These are phyloP conservation scores for Tricholoma hemisulphureum DNA, from an alignment of 768 basidiomycete genomes.

Conservation along the genomic window DNA sequence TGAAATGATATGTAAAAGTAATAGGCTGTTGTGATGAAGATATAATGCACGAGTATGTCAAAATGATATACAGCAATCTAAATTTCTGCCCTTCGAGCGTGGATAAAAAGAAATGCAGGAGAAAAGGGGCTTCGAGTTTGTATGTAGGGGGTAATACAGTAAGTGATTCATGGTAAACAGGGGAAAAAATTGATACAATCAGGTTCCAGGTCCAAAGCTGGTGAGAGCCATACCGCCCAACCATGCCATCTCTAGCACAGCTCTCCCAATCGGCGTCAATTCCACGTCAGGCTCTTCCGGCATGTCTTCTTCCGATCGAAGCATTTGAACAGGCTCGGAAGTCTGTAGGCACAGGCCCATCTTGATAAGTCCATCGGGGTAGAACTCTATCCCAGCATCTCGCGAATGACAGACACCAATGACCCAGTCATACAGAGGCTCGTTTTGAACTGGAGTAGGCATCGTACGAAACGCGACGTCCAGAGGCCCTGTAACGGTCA, in stretches of 20 bases:
- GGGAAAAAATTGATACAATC: slow-evolving; percentile 1
- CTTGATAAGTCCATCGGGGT: slow-evolving; percentile 74
- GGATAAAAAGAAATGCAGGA: background rate
- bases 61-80: slow-evolving; percentile 2
- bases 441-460: slow-evolving; percentile 38
- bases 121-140: background rate
- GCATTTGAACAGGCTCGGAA: slow-evolving; percentile 15
- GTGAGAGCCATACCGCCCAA: slow-evolving; percentile 51
- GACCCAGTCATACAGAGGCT: slow-evolving; percentile 39
- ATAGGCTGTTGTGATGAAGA: background rate
- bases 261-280: slow-evolving; percentile 51
- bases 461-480: slow-evolving; percentile 50
- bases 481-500: slow-evolving; percentile 63
- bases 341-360: slow-evolving; percentile 61
- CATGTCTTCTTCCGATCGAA: slow-evolving; percentile 42
- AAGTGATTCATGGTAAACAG: slow-evolving; percentile 1
- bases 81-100: background rate
- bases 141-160: slow-evolving; percentile 14
- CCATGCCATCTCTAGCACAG: slow-evolving; percentile 58
- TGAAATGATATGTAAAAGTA: background rate
- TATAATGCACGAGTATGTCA: background rate
- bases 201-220: slow-evolving; percentile 40
- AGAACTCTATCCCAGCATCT: slow-evolving; percentile 70
- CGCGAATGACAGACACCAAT: slow-evolving; percentile 64
- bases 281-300: slow-evolving; percentile 43